phyloP scores from a whole-genome alignment of 139 green algal species.

The Mesotaenium endlicherianum region DNA sequence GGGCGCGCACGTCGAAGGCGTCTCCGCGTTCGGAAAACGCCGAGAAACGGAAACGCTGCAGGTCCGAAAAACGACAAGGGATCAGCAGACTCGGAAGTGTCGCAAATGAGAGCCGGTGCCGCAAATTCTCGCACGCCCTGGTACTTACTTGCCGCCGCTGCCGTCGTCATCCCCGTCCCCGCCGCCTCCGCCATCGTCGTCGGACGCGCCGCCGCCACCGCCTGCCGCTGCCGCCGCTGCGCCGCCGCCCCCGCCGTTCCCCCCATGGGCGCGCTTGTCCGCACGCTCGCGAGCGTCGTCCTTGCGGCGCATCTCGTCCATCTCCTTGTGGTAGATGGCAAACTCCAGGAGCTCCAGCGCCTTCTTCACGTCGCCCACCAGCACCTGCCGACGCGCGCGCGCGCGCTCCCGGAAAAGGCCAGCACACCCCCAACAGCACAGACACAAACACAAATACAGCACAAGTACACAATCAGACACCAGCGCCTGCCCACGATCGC shows the following conservation, averaged over 20 bases:
- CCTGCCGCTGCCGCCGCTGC: background rate
- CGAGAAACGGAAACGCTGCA: background rate
- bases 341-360: slow-evolving; percentile 31
- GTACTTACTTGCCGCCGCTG: background rate
- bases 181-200: background rate
- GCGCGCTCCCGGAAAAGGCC: too few species aligned
- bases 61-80: background rate
- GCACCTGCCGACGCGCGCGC: background rate
- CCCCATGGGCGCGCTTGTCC: background rate
- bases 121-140: background rate
- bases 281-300: background rate
- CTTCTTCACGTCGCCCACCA: slow-evolving; percentile 10
- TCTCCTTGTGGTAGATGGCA: slow-evolving; percentile 28
- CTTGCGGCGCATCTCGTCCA: slow-evolving; percentile 18
- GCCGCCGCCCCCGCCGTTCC: background rate
- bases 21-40: background rate
- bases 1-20: background rate
- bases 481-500: too few species aligned
- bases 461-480: too few species aligned
- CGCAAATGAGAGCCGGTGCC: background rate
- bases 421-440: too few species aligned
- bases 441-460: too few species aligned
- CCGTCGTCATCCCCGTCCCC: background rate
- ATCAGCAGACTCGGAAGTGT: background rate
- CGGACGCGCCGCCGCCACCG: background rate